phyloP scores from a whole-genome alignment of 305 asterid genomes.

The Fraxinus ornus region DNA sequence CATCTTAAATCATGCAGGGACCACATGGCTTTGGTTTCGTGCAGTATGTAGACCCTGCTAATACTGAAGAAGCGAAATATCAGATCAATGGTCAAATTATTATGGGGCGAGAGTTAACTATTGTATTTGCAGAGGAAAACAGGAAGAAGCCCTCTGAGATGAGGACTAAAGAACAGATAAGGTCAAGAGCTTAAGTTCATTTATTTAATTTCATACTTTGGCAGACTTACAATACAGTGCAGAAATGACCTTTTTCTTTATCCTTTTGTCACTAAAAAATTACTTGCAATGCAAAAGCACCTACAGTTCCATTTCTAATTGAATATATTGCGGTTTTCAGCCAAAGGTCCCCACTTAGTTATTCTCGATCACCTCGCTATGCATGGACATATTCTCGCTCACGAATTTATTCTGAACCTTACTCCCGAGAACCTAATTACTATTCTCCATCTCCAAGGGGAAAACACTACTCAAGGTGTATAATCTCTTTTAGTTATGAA shows the following conservation, averaged over 20 bases:
- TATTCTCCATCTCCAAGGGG: constrained; percentile 45
- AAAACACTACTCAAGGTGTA: constrained; percentile 43
- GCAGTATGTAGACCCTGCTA: constrained; percentile 54
- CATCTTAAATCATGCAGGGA: constrained; percentile 40
- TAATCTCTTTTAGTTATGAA: not conserved
- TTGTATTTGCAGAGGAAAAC: constrained; percentile 78
- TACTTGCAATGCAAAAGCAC: not conserved
- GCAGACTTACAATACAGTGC: too few relatives aligned
- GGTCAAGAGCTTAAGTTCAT: constrained; percentile 26
- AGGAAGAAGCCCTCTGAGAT: constrained; percentile 71
- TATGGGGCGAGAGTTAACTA: constrained; percentile 62
- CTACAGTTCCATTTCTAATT: not conserved
- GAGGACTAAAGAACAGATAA: constrained; percentile 55
- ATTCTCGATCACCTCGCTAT: constrained; percentile 34
- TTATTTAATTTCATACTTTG: too few relatives aligned
- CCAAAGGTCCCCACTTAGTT: constrained; percentile 28
- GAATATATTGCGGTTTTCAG: not conserved
- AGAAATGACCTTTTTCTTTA: too few relatives aligned
- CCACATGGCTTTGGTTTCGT: constrained; percentile 84
- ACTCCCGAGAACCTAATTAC: constrained; percentile 39
- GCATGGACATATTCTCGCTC: constrained; percentile 31
- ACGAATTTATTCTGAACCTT: constrained; percentile 29
- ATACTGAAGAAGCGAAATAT: constrained; percentile 72
- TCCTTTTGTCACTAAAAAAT: too few relatives aligned
- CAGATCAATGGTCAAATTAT: constrained; percentile 63